phyloP scores from a whole-genome alignment of 1,284 basidiomycete genomes.

The Sanguinoderma infundibulare region DNA sequence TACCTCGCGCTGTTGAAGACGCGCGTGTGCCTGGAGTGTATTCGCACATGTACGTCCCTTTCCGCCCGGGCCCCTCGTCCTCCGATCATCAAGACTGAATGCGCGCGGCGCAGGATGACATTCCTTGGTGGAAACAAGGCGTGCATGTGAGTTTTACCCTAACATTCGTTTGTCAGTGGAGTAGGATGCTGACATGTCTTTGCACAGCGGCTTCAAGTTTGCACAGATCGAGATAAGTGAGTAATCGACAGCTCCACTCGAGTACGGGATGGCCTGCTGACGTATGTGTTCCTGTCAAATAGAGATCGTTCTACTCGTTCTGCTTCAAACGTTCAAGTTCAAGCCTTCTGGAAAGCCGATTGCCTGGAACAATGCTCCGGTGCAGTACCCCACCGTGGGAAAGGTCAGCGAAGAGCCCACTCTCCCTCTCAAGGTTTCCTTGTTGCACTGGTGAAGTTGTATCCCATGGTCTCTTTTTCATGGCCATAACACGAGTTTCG shows the following conservation, averaged over 20 bases:
- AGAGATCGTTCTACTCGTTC: constrained; percentile 22
- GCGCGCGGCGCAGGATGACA: constrained; percentile 30
- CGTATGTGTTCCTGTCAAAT: not conserved
- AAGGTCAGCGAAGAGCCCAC: constrained; percentile 13
- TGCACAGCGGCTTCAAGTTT: constrained; percentile 36
- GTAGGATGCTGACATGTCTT: not conserved
- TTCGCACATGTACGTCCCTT: constrained; percentile 24
- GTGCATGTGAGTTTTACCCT: constrained; percentile 33
- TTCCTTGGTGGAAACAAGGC: constrained; percentile 36
- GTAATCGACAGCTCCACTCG: constrained; percentile 8
- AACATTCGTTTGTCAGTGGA: not conserved
- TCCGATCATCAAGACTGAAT: no score
- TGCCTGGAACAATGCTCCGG: constrained; percentile 19
- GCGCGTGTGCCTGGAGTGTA: constrained; percentile 27
- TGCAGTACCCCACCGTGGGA: constrained; percentile 21
- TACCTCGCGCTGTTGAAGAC: constrained; percentile 17
- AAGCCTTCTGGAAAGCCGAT: constrained; percentile 15
- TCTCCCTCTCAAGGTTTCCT: constrained; percentile 16
- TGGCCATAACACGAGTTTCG: no score
- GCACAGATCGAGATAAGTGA: constrained; percentile 39
- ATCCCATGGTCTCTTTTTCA: no score
- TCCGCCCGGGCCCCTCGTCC: not conserved
- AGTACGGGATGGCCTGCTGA: not conserved
- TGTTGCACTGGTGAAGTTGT: not conserved
- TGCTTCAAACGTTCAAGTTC: constrained; percentile 23